Percentiles rank a stretch among this genome's conserved stretches.
Conservation (phyloP, 2,329 filamentous ascomycete genomes). For the Monilinia laxa region DNA sequence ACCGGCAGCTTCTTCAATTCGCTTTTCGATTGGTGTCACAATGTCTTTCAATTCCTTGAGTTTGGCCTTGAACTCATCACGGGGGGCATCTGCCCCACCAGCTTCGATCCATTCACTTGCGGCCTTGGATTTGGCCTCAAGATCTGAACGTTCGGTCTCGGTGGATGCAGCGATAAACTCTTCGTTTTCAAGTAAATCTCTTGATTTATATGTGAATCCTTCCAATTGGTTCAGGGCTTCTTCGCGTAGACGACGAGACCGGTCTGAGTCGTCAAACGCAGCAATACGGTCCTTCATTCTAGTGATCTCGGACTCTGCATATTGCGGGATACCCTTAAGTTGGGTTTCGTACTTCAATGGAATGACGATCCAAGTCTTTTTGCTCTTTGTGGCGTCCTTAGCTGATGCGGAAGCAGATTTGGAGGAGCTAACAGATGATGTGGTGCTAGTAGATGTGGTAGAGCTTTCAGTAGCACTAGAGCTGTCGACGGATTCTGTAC, state of each 20-base stretch:
- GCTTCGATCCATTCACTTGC: slow-evolving; percentile 89
- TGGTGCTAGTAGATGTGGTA: slow-evolving; percentile 46
- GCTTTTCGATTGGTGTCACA: slow-evolving; percentile 72
- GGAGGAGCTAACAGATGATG: slow-evolving; percentile 51
- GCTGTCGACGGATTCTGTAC: slow-evolving; percentile 51
- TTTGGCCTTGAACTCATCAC: slow-evolving; percentile 71
- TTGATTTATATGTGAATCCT: slow-evolving; percentile 83
- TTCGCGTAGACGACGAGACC: slow-evolving; percentile 71
- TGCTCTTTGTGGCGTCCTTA: slow-evolving; percentile 34
- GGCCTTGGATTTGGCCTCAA: slow-evolving; percentile 66
- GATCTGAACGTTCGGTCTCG: slow-evolving; percentile 60
- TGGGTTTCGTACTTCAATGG: slow-evolving; percentile 37
- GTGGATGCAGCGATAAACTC: slow-evolving; percentile 72
- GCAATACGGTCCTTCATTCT: slow-evolving; percentile 62
- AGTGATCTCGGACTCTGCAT: slow-evolving; percentile 35
- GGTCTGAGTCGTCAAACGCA: slow-evolving; percentile 84
- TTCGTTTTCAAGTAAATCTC: slow-evolving; percentile 77
- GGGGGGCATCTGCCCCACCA: slow-evolving; percentile 74
- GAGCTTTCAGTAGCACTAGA: slow-evolving; percentile 45
- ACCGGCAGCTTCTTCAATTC: slow-evolving; percentile 68
- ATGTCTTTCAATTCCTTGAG: slow-evolving; percentile 76
- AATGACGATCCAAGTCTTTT: slow-evolving; percentile 39
- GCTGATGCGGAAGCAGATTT: slow-evolving; percentile 38
- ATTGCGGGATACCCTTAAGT: slow-evolving; percentile 35
- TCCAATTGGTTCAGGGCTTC: slow-evolving; percentile 93